Conservation (phyloP, 208 protist species). For the Acanthamoeba polyphaga region DNA sequence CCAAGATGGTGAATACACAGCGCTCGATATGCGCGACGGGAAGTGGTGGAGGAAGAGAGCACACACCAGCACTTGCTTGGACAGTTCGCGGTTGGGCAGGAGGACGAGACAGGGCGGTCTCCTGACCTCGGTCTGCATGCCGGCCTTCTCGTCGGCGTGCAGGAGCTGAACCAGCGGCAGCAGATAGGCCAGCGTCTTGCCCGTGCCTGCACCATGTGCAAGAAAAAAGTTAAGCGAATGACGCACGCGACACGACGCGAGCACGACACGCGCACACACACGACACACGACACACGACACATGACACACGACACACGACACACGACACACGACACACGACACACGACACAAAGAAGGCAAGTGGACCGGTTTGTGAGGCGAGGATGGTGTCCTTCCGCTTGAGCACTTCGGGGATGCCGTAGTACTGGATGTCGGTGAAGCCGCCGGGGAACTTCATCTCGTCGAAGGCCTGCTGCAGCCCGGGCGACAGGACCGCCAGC, state of each 20-base stretch:
- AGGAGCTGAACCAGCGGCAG: conserved; percentile 58
- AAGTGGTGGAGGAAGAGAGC: background rate
- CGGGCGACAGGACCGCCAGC: background rate
- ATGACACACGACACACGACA: no score
- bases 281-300: background rate
- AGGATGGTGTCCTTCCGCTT: conserved; percentile 65
- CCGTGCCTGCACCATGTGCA: conserved; percentile 43
- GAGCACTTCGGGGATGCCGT: conserved; percentile 57
- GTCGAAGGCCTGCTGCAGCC: conserved; percentile 3
- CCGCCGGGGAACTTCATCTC: conserved; percentile 25
- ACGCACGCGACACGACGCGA: no score
- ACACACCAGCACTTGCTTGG: conserved; percentile 56
- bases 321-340: background rate
- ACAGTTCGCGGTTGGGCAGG: conserved; percentile 46
- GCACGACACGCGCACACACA: background rate
- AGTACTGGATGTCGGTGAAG: conserved; percentile 57
- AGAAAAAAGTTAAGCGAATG: background rate
- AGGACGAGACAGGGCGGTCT: conserved; percentile 42
- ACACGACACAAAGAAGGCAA: background rate
- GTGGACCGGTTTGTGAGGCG: conserved; percentile 41
- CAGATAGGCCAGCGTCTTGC: conserved; percentile 70
- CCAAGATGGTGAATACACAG: background rate
- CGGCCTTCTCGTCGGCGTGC: conserved; percentile 52
- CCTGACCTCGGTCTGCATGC: background rate
- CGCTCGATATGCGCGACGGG: background rate